Conservation (phyloP, 108 stramenopile species). For the Aurantiochytrium sp. region DNA sequence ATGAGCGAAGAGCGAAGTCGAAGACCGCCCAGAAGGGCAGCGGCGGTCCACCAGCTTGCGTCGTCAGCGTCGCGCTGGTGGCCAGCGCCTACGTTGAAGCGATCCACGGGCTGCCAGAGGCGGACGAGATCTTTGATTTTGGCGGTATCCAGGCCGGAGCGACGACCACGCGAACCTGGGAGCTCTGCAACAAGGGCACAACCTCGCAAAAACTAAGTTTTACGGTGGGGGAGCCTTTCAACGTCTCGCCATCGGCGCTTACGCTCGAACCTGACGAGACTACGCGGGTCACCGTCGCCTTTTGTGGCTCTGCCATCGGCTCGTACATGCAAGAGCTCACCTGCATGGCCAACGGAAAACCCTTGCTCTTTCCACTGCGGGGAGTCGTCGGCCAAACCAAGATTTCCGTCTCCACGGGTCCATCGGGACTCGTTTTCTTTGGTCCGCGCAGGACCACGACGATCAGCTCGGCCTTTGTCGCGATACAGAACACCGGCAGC, state of each 20-base stretch:
- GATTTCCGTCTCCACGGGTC: not conserved
- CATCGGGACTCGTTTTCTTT: not conserved
- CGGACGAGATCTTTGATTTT: not conserved
- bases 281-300: not conserved
- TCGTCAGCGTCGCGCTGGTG: not conserved
- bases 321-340: slow-evolving; percentile 4
- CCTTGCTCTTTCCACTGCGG: not conserved
- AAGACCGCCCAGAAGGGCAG: too few species aligned
- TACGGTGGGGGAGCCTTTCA: not conserved
- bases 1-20: too few species aligned
- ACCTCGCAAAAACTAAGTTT: not conserved
- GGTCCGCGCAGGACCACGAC: not conserved
- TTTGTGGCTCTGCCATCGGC: not conserved
- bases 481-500: not conserved
- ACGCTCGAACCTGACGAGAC: not conserved
- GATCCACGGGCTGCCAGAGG: not conserved
- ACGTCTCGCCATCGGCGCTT: not conserved
- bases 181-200: not conserved
- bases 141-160: not conserved
- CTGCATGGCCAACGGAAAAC: not conserved
- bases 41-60: too few species aligned
- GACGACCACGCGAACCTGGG: not conserved
- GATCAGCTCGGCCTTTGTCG: not conserved
- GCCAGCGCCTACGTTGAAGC: not conserved
- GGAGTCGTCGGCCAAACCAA: not conserved